Evolutionary conservation across 495 filamentous ascomycete genomes (phyloP), one percentile per base, ranked within the genome.

Genomic region (Penicillium diatomitis): DNA sequence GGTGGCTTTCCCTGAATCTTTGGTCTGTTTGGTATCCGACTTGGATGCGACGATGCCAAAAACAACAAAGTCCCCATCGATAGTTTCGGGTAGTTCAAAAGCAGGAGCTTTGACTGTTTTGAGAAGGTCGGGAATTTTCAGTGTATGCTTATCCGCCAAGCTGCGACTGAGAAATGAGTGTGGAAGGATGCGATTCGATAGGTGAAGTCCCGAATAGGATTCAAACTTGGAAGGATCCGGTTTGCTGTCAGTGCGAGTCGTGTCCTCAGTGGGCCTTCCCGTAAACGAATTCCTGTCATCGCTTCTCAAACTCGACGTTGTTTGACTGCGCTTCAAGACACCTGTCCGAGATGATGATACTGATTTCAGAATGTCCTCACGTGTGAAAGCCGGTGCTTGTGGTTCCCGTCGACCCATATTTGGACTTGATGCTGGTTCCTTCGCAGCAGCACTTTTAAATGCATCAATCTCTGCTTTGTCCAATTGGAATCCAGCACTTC

Each of bases 31-130:
- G 1, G 94, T 87, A 0, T 85, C 78, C 3, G 90, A 95, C 57
- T 96, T 96, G 6, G 80, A 85, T 3, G 87, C 87, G 46, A 97
- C 79, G 47, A 92, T 85, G 9, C 82, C 92, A 49, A 96, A 82
- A 6, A 96, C 79, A 29, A 97, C 87, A 51, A 83, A 86, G 62
- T 97, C 94, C 27, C 80, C 77, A 54, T 94, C 87, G 20, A 91
- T 71, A 39, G 92, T 83, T 46, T 96, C 88, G 2, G 94, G 94
- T 0, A 90, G 77, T 30, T 86, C 79, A 61, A 86, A 99, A n/a
- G 84, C 75, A 1, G 91, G 94, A 0, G 80, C 79, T 64, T 88
- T 91, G 46, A 99, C 79, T 8, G 74, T 76, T 52, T 83, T 83
- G 34, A 99, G 74, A 12, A 97, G 76, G 49, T 90, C 85, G 2